These are phyloP conservation scores for Glycyrrhiza uralensis DNA, from an alignment of 306 rosid genomes.

Conservation along the genomic window DNA sequence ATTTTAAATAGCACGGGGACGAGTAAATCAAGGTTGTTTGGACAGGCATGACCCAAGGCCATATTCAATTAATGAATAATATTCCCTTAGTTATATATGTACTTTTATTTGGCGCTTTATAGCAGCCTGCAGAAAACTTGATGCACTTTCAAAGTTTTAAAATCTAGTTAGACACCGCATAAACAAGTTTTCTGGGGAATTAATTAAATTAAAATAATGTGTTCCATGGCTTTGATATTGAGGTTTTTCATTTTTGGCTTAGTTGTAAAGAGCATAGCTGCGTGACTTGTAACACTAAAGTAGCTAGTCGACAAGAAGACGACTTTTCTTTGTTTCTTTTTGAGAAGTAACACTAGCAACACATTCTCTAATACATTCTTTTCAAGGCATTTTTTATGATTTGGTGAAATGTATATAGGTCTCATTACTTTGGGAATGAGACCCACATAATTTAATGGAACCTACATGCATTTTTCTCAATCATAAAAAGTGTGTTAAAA, in stretches of 20 bases:
- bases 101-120: not conserved
- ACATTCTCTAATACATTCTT: too few relatives aligned
- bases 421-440: too few relatives aligned
- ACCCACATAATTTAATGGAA: too few relatives aligned
- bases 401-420: too few relatives aligned
- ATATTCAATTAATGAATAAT: not conserved
- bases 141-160: not conserved
- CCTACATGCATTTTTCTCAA: too few relatives aligned
- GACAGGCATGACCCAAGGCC: not conserved
- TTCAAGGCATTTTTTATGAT: too few relatives aligned
- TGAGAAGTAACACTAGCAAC: too few relatives aligned
- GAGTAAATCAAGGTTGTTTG: constrained; percentile 11
- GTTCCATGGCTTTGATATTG: not conserved
- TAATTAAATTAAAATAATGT: not conserved
- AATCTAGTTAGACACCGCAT: not conserved
- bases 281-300: not conserved
- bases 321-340: not conserved
- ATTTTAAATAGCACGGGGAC: constrained; percentile 1
- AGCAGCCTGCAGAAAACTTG: not conserved
- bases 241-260: not conserved
- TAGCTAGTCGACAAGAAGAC: not conserved
- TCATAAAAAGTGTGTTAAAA: too few relatives aligned
- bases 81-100: not conserved
- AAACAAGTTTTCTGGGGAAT: not conserved
- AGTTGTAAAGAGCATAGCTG: not conserved